A percentile compares a stretch with the other conserved stretches of the same genome.
phyloP scores from a whole-genome alignment of 208 protist genomes.

The Trypanosoma lewisi region DNA sequence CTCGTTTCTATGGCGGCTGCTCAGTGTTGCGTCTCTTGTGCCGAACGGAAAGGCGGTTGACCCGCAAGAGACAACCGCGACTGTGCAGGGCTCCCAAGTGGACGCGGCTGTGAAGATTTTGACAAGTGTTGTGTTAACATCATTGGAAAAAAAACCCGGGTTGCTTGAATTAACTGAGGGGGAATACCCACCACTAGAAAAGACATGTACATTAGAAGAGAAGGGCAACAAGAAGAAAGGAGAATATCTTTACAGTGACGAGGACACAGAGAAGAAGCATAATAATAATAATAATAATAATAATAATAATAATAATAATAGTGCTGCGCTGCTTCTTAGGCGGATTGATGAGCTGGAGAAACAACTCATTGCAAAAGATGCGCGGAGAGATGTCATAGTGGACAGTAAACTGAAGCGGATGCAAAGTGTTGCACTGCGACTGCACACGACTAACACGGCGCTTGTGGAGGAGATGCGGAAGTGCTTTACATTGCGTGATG shows the following conservation, averaged over 20 bases:
- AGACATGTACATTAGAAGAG: neutral
- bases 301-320: neutral
- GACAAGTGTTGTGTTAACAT: conserved; percentile 30
- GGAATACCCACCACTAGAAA: neutral
- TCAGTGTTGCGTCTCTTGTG: conserved; percentile 46
- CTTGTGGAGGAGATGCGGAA: conserved; percentile 49
- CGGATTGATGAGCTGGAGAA: conserved; percentile 47
- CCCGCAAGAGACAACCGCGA: conserved; percentile 18
- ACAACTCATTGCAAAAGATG: conserved; percentile 44
- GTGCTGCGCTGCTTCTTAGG: conserved; percentile 22
- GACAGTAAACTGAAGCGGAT: conserved; percentile 88
- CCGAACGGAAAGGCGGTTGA: conserved; percentile 32
- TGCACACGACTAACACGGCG: conserved; percentile 51
- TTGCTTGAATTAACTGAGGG: neutral
- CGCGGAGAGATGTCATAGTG: conserved; percentile 76
- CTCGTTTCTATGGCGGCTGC: conserved; percentile 60
- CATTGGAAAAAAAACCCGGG: conserved; percentile 15
- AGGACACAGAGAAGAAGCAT: neutral
- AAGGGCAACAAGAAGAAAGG: neutral
- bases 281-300: neutral
- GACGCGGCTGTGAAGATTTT: conserved; percentile 44
- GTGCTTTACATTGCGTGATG: conserved; percentile 54
- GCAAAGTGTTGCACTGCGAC: conserved; percentile 66
- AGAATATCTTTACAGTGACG: no score
- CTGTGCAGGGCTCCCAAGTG: conserved; percentile 36